phyloP scores from a whole-genome alignment of 306 rosid species.

The Glycine latifolia region DNA sequence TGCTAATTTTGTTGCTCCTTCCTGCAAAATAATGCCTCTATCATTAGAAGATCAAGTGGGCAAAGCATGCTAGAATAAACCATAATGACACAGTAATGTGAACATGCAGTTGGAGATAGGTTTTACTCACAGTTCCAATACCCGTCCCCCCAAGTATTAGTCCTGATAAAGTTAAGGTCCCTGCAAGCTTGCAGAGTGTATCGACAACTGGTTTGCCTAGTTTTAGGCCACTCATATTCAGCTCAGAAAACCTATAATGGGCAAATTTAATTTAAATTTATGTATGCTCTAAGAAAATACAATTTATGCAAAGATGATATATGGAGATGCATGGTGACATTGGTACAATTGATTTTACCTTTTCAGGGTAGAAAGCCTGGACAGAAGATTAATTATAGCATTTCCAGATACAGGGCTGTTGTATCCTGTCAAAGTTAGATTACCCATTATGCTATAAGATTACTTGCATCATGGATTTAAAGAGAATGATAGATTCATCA shows the following conservation, averaged over 20 bases:
- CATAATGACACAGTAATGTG: slow-evolving; percentile 26
- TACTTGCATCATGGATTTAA: slow-evolving; percentile 7
- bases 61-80: slow-evolving; percentile 39
- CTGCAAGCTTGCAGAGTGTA: slow-evolving; percentile 74
- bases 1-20: slow-evolving; percentile 64
- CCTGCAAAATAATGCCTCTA: slow-evolving; percentile 59
- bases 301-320: slow-evolving; percentile 30
- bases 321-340: slow-evolving; percentile 33
- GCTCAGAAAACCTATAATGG: slow-evolving; percentile 72
- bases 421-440: slow-evolving; percentile 67
- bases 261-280: slow-evolving; percentile 21
- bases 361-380: slow-evolving; percentile 76
- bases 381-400: slow-evolving; percentile 65
- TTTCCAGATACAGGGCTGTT: slow-evolving; percentile 78
- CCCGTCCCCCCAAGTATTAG: slow-evolving; percentile 78
- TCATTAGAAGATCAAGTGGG: slow-evolving; percentile 43
- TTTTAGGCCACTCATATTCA: slow-evolving; percentile 83
- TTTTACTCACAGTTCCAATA: slow-evolving; percentile 82
- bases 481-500: slow-evolving; percentile 37
- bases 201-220: slow-evolving; percentile 78
- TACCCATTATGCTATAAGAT: slow-evolving; percentile 34
- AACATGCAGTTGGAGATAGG: slow-evolving; percentile 33
- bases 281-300: slow-evolving; percentile 20
- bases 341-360: slow-evolving; percentile 58
- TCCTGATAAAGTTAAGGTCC: slow-evolving; percentile 65